Conservation (phyloP, 768 basidiomycete genomes). For the Rickenella mellea region DNA sequence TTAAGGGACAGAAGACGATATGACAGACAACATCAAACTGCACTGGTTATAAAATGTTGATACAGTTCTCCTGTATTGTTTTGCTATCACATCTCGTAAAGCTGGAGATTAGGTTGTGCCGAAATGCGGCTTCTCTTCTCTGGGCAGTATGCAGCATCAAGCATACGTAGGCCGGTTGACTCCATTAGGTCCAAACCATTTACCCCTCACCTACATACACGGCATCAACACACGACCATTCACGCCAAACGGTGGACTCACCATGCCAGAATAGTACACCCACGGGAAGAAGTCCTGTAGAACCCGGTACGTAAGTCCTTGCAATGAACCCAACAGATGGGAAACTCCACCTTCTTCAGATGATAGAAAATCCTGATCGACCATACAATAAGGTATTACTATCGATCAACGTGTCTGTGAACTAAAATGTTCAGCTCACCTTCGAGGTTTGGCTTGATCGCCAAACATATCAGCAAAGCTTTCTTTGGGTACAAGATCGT, state of each 20-base stretch:
- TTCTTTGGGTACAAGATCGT: slow-evolving; percentile 82
- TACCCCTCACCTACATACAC: slow-evolving; percentile 24
- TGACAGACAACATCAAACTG: too few relatives aligned
- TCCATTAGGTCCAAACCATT: slow-evolving; percentile 40
- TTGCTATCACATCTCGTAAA: too few relatives aligned
- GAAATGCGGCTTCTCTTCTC: too few relatives aligned
- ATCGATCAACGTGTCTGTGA: background rate
- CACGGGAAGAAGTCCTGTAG: slow-evolving; percentile 56
- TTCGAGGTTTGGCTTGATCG: slow-evolving; percentile 68
- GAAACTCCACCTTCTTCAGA: slow-evolving; percentile 58
- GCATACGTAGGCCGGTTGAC: slow-evolving; percentile 26
- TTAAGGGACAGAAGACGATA: too few relatives aligned
- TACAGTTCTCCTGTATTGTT: too few relatives aligned
- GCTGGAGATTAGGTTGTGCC: too few relatives aligned
- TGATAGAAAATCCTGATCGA: slow-evolving; percentile 80
- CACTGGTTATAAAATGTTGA: too few relatives aligned
- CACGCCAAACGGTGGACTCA: slow-evolving; percentile 16
- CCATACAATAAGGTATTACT: background rate
- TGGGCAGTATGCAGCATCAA: too few relatives aligned
- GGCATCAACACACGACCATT: too few relatives aligned
- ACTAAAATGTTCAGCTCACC: slow-evolving; percentile 32
- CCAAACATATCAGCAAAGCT: slow-evolving; percentile 60
- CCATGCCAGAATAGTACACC: slow-evolving; percentile 66
- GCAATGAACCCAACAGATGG: too few relatives aligned
- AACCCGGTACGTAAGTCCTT: background rate